phyloP scores from a whole-genome alignment of 2,329 filamentous ascomycete species.

The Claviceps sp. region DNA sequence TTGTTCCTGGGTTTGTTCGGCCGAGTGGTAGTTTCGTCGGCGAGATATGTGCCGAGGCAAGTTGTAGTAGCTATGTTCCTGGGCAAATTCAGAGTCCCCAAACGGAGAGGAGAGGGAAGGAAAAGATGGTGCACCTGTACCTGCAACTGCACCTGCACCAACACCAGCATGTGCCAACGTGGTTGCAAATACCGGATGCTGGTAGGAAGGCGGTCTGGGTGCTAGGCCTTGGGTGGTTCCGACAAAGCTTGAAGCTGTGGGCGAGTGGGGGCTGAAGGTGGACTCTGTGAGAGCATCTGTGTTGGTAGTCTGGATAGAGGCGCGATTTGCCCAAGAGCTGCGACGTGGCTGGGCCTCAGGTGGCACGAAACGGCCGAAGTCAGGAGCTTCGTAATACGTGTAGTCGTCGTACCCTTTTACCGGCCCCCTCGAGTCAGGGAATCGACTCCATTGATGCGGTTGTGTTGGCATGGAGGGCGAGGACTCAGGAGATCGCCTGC shows the following conservation, averaged over 20 bases:
- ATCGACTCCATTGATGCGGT: constrained; percentile 42
- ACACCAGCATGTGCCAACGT: constrained; percentile 10
- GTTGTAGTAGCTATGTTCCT: constrained; percentile 23
- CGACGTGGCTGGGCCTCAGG: constrained; percentile 25
- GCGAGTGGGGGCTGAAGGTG: constrained; percentile 44
- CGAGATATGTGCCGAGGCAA: constrained; percentile 8
- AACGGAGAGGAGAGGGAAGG: not conserved
- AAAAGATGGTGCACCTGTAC: not conserved
- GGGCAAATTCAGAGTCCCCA: constrained; percentile 2
- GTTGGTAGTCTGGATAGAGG: constrained; percentile 41
- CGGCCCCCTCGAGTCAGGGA: constrained; percentile 28
- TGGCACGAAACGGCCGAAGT: constrained; percentile 8
- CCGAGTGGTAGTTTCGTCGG: constrained; percentile 9
- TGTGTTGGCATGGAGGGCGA: constrained; percentile 4
- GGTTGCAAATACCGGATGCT: constrained; percentile 23
- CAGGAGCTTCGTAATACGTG: constrained; percentile 3
- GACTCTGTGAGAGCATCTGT: constrained; percentile 44
- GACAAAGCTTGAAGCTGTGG: constrained; percentile 35
- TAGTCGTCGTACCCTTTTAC: constrained; percentile 5
- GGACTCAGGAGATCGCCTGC: not conserved
- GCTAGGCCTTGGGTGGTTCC: constrained; percentile 37
- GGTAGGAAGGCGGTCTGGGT: constrained; percentile 45
- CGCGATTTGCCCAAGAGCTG: constrained; percentile 34
- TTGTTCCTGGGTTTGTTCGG: constrained; percentile 24
- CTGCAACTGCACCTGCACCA: not conserved